phyloP scores from a whole-genome alignment of 805 yeast genomes.

The Saccharomycopsis selenospora region DNA sequence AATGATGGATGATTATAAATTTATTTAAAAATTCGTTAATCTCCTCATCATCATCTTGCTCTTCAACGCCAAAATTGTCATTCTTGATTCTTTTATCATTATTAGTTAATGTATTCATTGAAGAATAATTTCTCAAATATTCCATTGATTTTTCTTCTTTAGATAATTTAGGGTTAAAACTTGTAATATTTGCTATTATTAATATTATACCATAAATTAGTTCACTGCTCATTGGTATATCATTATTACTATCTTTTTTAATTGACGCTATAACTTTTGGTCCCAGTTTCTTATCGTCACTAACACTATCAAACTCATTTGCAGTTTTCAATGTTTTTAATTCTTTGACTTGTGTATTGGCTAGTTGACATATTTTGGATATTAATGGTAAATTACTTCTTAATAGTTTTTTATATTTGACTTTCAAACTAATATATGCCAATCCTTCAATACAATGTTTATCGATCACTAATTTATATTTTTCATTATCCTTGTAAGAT shows the following conservation, averaged over 20 bases:
- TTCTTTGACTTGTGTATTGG: conserved; percentile 5
- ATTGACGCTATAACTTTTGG: too few species aligned
- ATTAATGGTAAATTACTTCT: conserved; percentile 32
- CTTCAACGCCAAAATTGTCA: conserved; percentile 18
- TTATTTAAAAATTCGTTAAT: conserved; percentile 25
- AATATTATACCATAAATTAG: conserved; percentile 35
- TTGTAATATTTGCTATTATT: conserved; percentile 35
- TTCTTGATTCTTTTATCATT: conserved; percentile 11
- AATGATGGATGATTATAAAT: background rate
- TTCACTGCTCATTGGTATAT: conserved; percentile 8
- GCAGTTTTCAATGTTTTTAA: conserved; percentile 12
- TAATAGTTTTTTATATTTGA: conserved; percentile 28
- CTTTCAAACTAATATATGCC: conserved; percentile 32
- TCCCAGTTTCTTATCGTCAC: background rate
- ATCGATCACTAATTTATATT: background rate
- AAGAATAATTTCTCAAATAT: conserved; percentile 33
- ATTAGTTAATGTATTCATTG: conserved; percentile 27
- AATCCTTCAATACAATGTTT: conserved; percentile 28
- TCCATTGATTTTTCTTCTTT: conserved; percentile 31
- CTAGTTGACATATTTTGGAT: conserved; percentile 22
- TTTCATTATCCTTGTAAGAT: background rate
- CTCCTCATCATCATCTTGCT: conserved; percentile 16
- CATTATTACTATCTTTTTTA: background rate
- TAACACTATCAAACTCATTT: conserved; percentile 11
- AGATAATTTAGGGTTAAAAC: conserved; percentile 27